Conservation (phyloP, 768 basidiomycete species). For the Clitopilus hobsonii region DNA sequence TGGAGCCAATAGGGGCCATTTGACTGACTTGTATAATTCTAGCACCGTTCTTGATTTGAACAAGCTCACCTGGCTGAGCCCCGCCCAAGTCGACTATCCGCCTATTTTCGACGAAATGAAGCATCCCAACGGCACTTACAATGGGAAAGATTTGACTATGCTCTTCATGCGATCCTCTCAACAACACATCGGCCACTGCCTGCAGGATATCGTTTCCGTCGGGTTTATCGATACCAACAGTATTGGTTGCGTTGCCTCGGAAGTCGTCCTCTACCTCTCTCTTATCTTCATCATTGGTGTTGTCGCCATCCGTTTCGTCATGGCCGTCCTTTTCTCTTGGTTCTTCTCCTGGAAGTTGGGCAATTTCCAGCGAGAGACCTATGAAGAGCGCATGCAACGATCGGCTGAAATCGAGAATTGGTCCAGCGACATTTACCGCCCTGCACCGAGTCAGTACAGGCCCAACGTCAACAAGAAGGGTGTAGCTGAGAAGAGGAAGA, state of each 20-base stretch:
- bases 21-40: conserved; percentile 4
- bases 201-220: conserved; percentile 81
- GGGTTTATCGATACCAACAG: conserved; percentile 93
- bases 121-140: conserved; percentile 64
- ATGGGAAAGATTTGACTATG: conserved; percentile 87
- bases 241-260: conserved; percentile 94
- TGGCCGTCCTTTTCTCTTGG: conserved; percentile 98
- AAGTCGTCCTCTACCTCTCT: conserved; percentile 91
- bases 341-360: conserved; percentile 96
- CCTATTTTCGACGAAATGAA: conserved; percentile 76
- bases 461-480: conserved; percentile 83
- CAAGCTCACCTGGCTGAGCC: conserved; percentile 82
- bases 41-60: conserved; percentile 87
- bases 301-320: conserved; percentile 88
- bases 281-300: conserved; percentile 97
- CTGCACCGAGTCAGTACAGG: conserved; percentile 86
- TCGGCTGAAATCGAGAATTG: conserved; percentile 92
- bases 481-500: conserved; percentile 51
- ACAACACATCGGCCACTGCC: conserved; percentile 66
- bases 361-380: conserved; percentile 89
- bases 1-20: neutral
- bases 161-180: conserved; percentile 69
- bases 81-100: conserved; percentile 79
- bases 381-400: conserved; percentile 86
- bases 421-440: conserved; percentile 92